Percentiles rank a stretch among this genome's conserved stretches.
Conservation (phyloP, 768 basidiomycete species). For the Tremella mesenterica region DNA sequence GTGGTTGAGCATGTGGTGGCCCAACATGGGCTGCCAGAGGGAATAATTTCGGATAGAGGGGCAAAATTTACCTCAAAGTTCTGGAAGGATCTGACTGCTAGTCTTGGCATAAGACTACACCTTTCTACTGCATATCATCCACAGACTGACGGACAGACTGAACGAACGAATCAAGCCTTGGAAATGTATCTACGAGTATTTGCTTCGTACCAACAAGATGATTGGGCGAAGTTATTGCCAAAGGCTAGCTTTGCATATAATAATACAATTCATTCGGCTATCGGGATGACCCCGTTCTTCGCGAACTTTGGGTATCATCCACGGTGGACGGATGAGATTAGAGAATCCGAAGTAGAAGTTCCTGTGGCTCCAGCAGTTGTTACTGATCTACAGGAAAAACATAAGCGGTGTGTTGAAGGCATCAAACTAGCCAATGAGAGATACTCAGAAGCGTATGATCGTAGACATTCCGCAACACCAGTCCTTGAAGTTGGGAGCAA, state of each 20-base stretch:
- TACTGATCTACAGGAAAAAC: background rate
- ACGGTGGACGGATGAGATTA: background rate
- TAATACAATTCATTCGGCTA: too few relatives aligned
- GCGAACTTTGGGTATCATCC: too few relatives aligned
- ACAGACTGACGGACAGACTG: too few relatives aligned
- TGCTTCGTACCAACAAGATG: too few relatives aligned
- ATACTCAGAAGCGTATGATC: background rate
- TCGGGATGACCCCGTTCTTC: too few relatives aligned
- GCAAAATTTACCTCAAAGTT: constrained; percentile 47
- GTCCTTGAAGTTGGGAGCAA: background rate
- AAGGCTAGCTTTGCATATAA: too few relatives aligned
- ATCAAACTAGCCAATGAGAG: background rate
- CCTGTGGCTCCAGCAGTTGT: background rate
- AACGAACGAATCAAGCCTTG: constrained; percentile 27
- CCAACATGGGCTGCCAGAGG: constrained; percentile 43
- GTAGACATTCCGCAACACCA: background rate
- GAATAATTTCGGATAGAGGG: constrained; percentile 48
- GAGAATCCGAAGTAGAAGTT: background rate
- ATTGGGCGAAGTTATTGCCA: too few relatives aligned
- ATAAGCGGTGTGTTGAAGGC: background rate
- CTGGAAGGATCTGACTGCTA: constrained; percentile 45
- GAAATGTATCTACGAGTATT: constrained; percentile 3
- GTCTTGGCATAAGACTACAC: constrained; percentile 35
- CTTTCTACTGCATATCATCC: constrained; percentile 50
- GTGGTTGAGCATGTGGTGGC: constrained; percentile 1